Conservation (phyloP, 1,284 basidiomycete genomes). For the Puccinia polysora region DNA sequence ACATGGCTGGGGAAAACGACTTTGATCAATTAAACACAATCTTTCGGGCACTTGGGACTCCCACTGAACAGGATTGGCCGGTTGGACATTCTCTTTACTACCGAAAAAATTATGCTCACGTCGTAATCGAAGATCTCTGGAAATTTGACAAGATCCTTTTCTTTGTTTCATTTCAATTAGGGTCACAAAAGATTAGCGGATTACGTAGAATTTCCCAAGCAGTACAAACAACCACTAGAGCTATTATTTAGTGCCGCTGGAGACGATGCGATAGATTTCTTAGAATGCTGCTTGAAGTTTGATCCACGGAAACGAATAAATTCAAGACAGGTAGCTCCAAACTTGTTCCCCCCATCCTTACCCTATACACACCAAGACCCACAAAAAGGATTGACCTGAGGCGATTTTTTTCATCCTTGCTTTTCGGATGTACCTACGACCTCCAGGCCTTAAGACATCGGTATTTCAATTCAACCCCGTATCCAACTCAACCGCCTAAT, state of each 20-base stretch:
- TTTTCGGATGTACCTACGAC: neutral
- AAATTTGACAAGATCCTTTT: neutral
- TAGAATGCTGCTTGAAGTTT: conserved; percentile 72
- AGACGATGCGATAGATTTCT: conserved; percentile 76
- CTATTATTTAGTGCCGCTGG: conserved; percentile 86
- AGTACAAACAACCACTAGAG: conserved; percentile 73
- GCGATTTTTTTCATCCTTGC: neutral
- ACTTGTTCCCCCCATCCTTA: conserved; percentile 17
- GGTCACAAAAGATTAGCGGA: conserved; percentile 84
- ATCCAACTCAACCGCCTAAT: conserved; percentile 73
- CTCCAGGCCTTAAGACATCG: conserved; percentile 66
- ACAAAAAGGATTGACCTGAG: neutral
- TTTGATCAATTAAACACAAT: conserved; percentile 93
- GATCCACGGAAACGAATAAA: conserved; percentile 78
- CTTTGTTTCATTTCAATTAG: conserved; percentile 55
- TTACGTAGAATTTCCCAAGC: conserved; percentile 74
- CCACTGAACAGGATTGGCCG: conserved; percentile 94
- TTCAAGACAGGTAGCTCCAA: conserved; percentile 64
- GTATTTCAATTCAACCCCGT: conserved; percentile 72
- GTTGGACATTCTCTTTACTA: conserved; percentile 55
- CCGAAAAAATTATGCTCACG: neutral
- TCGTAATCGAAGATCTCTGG: too few species aligned
- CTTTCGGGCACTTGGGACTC: conserved; percentile 89
- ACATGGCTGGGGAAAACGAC: conserved; percentile 86
- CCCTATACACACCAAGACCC: neutral